phyloP scores from a whole-genome alignment of 2,329 filamentous ascomycete species.

The Curvularia spicifera region DNA sequence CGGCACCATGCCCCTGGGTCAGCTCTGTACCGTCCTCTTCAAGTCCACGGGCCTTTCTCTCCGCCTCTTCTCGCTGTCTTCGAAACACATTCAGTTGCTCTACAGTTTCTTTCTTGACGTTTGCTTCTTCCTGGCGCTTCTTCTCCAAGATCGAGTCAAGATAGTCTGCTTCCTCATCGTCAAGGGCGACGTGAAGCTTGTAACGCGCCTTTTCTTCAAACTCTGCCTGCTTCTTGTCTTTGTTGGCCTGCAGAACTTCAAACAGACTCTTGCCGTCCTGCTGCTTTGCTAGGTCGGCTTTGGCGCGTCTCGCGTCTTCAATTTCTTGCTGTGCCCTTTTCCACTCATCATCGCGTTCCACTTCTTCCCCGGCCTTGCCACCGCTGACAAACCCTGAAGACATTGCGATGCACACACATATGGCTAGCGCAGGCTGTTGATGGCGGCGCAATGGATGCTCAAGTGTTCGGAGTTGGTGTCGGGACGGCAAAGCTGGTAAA shows the following conservation, averaged over 20 bases:
- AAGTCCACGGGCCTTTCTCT: slow-evolving; percentile 52
- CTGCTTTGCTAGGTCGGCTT: slow-evolving; percentile 59
- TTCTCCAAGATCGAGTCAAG: slow-evolving; percentile 66
- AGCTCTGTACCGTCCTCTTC: slow-evolving; percentile 48
- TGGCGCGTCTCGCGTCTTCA: slow-evolving; percentile 63
- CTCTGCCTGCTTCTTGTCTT: slow-evolving; percentile 83
- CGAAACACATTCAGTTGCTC: slow-evolving; percentile 66
- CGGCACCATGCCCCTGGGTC: slow-evolving; percentile 49
- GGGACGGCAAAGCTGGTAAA: slow-evolving; percentile 15
- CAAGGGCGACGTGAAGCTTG: slow-evolving; percentile 78
- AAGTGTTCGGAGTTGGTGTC: slow-evolving; percentile 3
- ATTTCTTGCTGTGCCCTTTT: slow-evolving; percentile 69
- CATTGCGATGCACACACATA: slow-evolving; percentile 28
- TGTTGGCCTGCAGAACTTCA: slow-evolving; percentile 81
- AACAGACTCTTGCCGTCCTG: slow-evolving; percentile 69
- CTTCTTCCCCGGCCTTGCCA: slow-evolving; percentile 54
- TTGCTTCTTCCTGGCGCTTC: slow-evolving; percentile 62
- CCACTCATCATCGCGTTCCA: slow-evolving; percentile 64
- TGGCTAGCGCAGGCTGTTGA: slow-evolving; percentile 22
- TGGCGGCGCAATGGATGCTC: slow-evolving; percentile 3
- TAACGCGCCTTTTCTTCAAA: slow-evolving; percentile 76
- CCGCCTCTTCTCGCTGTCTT: slow-evolving; percentile 64
- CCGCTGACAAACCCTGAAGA: slow-evolving; percentile 61
- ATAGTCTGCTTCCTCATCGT: slow-evolving; percentile 81
- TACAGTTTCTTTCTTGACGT: slow-evolving; percentile 63